Base-by-base conservation (phyloP, 306 rosid species). In the Vigna hirtella region DNA sequence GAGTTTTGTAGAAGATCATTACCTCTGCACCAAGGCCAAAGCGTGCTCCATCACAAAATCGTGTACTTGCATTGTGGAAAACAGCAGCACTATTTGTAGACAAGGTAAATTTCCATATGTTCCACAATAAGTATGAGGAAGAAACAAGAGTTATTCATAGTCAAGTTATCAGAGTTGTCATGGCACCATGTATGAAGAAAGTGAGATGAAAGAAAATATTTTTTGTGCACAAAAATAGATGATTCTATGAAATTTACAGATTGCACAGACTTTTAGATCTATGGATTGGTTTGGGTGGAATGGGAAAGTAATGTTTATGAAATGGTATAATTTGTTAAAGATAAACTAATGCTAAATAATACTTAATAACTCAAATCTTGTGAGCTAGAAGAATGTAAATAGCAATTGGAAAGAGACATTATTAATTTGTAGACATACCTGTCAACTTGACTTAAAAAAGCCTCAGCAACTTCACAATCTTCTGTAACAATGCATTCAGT, bases 21-120 rank as follows among this genome's bases (percentile, higher is more conserved):
- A 89, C 98, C 97, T 90, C 97, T 77, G 97, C 97, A 15, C 91
- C 93, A 42, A 91, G 91, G 38, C 96, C 96, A 67, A 91, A 92
- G 40, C 90, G 97, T 9, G 96, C 88, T 75, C 96, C 97, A 69
- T 91, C 93, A 51, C 90, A 87, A 73, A 90, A 92, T 53, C 93
- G 66, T 24, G 95, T 86, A 74, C 95, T 92, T 78, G 93, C 95
- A 83, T 94, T 94, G 78, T 90, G 97, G 84, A 91, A 88, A 38
- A 92, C 86, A 16, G 96, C 98, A 81, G 95, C 95, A 53, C 98
- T 92, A 85, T 70, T 76, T 64, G 76, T 51, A 75, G 2, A 73
- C 32, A 73, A 18, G 64, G 5, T 36, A 66, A 28, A 52, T 36
- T 61, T 38, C 5, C 22, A 72, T 6, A 42, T 32, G 43, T 64